These are phyloP conservation scores for Ophiostoma quercus DNA, from an alignment of 2,329 filamentous ascomycete genomes.

Conservation along the genomic window DNA sequence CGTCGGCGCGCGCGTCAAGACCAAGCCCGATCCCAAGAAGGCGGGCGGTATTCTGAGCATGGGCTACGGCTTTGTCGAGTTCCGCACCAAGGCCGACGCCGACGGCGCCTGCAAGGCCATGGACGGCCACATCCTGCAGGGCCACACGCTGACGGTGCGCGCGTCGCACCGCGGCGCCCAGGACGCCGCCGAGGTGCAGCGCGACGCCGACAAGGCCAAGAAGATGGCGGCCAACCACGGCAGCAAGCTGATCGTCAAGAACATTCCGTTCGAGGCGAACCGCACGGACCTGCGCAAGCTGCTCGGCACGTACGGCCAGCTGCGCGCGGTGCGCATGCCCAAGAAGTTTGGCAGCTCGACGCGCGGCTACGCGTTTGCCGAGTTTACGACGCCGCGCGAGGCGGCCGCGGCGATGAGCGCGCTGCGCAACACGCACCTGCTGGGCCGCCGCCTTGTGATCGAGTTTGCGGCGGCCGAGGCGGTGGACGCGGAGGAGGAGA, in stretches of 20 bases:
- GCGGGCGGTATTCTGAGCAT: constrained; percentile 85
- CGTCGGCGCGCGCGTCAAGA: constrained; percentile 83
- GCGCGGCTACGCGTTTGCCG: constrained; percentile 93
- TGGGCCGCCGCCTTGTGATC: constrained; percentile 82
- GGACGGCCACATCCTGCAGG: constrained; percentile 83
- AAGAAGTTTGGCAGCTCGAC: constrained; percentile 88
- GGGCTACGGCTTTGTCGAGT: constrained; percentile 95
- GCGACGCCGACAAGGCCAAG: constrained; percentile 76
- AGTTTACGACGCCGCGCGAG: constrained; percentile 76
- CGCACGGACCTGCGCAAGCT: constrained; percentile 87
- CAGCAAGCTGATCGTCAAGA: constrained; percentile 97
- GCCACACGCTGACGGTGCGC: constrained; percentile 78
- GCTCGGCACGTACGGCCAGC: constrained; percentile 84
- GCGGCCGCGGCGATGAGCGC: constrained; percentile 85
- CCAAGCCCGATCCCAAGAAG: constrained; percentile 86
- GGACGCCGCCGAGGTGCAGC: constrained; percentile 82
- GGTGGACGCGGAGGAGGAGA: constrained; percentile 89
- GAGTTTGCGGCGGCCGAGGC: constrained; percentile 87
- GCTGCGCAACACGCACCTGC: constrained; percentile 84
- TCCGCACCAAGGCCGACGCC: constrained; percentile 70
- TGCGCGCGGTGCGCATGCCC: constrained; percentile 86
- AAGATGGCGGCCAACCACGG: constrained; percentile 63
- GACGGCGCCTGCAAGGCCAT: constrained; percentile 76
- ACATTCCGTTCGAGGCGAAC: constrained; percentile 88
- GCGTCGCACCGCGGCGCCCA: constrained; percentile 72